Base-by-base conservation (phyloP, 2,329 filamentous ascomycete species). In the Albophoma yamanashiensis region DNA sequence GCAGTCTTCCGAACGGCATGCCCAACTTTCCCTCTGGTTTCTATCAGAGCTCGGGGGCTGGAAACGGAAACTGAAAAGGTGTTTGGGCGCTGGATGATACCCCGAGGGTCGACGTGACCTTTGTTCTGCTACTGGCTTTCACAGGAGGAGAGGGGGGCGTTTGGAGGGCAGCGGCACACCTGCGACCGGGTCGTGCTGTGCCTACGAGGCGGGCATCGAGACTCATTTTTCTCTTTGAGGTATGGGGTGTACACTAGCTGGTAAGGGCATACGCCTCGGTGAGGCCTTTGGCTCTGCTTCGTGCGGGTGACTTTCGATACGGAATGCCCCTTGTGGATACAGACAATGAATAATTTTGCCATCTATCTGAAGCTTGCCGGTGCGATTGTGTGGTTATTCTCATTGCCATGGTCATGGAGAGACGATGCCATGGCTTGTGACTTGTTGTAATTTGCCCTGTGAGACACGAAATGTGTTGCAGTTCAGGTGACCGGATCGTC, bases 1-100 rank as follows among this genome's bases (percentile, higher is more conserved):
- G 71, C 39, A 75, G 72, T 11, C 58, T 76, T 59, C 73, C 74
- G 8, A 77, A 75, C 38, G 75, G 75, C 57, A 77, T 77, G 73
- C 75, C 75, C 58, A 73, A 70, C 65, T 77, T 77, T 60, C 74
- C 75, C 4, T 63, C 70, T 12, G 74, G 73, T 22, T 77, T 76
- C 22, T 76, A 74, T 59, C 71, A 73, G 15, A 66, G 61, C 60
- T 27, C 61, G 1, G 63, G 65, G 50, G 62, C 63, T 60, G 66
- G 27, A 64, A 62, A 60, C 39, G 57, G 57, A 22, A 55, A 43
- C 56, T 56, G 39, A 55, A 12, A n/a, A 34, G 40, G 40, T 39
- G 36, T 43, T 45, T 38, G 38, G 42, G 40, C 17, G 39, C 40
- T 56, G 57, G 52, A 27, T 61, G 55, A 61, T 59, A 59, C 56